These are phyloP conservation scores for peach (Prunus persica) DNA, from an alignment of 306 rosid genomes.

Conservation along the genomic window Prunus_persica_NCBIv2 NC_034012.1:11032001-11032500, in stretches of 20 bases:
- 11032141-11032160: not conserved
- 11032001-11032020: too few species aligned
- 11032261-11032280: not conserved
- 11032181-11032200: not conserved
- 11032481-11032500: too few species aligned
- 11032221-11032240: not conserved
- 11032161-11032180: not conserved
- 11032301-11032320: not conserved
- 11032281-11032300: not conserved
- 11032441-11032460: too few species aligned
- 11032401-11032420: not conserved
- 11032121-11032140: not conserved
- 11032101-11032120: not conserved
- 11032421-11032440: not conserved
- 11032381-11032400: not conserved
- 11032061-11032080: not conserved
- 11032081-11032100: not conserved
- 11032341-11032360: conserved; percentile 12
- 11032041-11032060: too few species aligned
- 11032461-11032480: too few species aligned
- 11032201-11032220: not conserved
- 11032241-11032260: not conserved
- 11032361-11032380: not conserved
- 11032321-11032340: not conserved
- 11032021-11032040: too few species aligned